Evolutionary conservation across 257 asterid genomes (phyloP), one percentile per base, ranked within the genome.

Genomic region (Scutellaria galericulata): DNA sequence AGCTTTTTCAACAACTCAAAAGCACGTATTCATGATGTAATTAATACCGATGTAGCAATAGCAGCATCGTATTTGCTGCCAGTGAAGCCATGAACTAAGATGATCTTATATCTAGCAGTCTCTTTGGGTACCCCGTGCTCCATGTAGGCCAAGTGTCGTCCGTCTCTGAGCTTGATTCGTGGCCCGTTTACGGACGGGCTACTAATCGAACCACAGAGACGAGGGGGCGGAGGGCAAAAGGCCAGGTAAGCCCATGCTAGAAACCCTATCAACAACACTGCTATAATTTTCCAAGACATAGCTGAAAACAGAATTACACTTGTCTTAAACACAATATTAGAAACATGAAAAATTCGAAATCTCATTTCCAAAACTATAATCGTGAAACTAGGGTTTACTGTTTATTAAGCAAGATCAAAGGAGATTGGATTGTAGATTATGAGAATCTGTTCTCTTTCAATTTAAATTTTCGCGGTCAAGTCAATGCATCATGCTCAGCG

Each of bases 101-200:
- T 63, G 78, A 89, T 81, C 81, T 87, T 91, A 71, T 79, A 88
- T 10, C 68, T 82, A 51, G 97, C 96, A n/a, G 20, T 64, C 35
- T 86, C 90, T 77, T 80, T 87, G 58, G 91, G 84, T 22, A 89
- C 93, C 13, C 97, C 97, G 61, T 86, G 87, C 83, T 91, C 97
- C 79, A 77, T 86, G 66, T 91, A 91, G 15, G 96, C 87, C 76
- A 91, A 69, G 67, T 87, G 77, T 68, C 98, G 84, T 75, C 98
- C 96, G 64, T 90, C 92, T 66, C 94, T 83, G 44, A 92, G 96
- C 72, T 74, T 85, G 65, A 92, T 79, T 79, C 96, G 55, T n/a
- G 96, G 84, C 22, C 88, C 94, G 9, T 85, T 84, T 45, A 88
- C n/a, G 20, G 81, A 68, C 12, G 96, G 92, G 64, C 96, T 90